These are phyloP conservation scores for Heterobasidion parviporum DNA, from an alignment of 1,284 basidiomycete species.

Conservation along the genomic window DNA sequence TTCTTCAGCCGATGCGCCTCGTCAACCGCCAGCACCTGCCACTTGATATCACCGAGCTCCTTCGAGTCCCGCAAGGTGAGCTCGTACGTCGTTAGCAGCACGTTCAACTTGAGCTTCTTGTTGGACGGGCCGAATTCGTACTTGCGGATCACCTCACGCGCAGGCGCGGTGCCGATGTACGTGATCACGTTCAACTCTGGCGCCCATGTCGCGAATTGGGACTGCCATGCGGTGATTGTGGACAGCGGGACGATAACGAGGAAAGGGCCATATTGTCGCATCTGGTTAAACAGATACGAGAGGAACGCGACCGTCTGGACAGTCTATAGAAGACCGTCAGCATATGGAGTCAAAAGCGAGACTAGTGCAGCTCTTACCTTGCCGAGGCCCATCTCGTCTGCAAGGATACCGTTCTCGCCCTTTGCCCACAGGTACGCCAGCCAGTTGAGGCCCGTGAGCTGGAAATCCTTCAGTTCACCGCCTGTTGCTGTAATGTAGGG, in stretches of 20 bases:
- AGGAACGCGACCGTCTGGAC: slow-evolving; percentile 97
- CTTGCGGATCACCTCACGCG: slow-evolving; percentile 86
- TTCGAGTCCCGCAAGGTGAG: slow-evolving; percentile 87
- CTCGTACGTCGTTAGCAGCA: slow-evolving; percentile 96
- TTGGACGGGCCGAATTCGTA: slow-evolving; percentile 87
- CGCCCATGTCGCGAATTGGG: slow-evolving; percentile 92
- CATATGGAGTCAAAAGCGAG: slow-evolving; percentile 1
- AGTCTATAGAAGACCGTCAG: slow-evolving; percentile 40
- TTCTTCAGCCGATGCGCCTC: slow-evolving; percentile 97
- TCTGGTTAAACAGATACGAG: slow-evolving; percentile 91
- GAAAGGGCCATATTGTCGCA: slow-evolving; percentile 94
- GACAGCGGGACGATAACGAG: slow-evolving; percentile 97
- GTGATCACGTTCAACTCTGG: slow-evolving; percentile 96
- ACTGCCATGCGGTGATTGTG: slow-evolving; percentile 97
- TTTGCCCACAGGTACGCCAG: slow-evolving; percentile 93
- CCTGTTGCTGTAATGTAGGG: slow-evolving; percentile 76
- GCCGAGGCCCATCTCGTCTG: slow-evolving; percentile 99
- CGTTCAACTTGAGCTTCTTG: slow-evolving; percentile 94
- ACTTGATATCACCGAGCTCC: slow-evolving; percentile 91
- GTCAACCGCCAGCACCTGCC: slow-evolving; percentile 95
- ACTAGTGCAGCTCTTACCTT: slow-evolving; percentile 46
- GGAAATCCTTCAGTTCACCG: slow-evolving; percentile 94
- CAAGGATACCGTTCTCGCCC: slow-evolving; percentile 90
- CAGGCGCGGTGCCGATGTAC: slow-evolving; percentile 87
- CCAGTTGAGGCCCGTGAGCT: slow-evolving; percentile 98